phyloP scores from a whole-genome alignment of 805 yeast species.

The Wickerhamomyces silvicola region DNA sequence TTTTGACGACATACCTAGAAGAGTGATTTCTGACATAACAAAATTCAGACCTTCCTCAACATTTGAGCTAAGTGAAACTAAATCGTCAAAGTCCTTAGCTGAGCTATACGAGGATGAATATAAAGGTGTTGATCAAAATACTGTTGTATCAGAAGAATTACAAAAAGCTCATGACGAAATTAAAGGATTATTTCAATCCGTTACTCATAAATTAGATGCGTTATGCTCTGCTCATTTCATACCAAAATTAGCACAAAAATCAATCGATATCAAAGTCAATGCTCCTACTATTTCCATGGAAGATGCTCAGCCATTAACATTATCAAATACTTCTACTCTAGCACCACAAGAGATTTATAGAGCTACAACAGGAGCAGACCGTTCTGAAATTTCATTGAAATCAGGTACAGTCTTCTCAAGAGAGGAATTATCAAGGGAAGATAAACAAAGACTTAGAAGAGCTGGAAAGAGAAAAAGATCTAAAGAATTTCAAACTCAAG shows the following conservation, averaged over 20 bases:
- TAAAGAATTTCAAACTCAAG: conserved; percentile 36
- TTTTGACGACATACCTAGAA: conserved; percentile 79
- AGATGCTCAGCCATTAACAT: conserved; percentile 89
- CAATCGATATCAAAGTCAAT: conserved; percentile 76
- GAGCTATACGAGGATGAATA: conserved; percentile 88
- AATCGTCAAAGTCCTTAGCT: conserved; percentile 83
- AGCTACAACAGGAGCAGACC: conserved; percentile 36
- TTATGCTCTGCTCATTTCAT: conserved; percentile 90
- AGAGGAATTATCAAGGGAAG: conserved; percentile 77
- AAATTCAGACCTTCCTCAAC: conserved; percentile 48
- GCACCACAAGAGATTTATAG: conserved; percentile 94
- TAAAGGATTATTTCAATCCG: conserved; percentile 49
- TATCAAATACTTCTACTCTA: conserved; percentile 63
- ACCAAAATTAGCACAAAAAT: conserved; percentile 82
- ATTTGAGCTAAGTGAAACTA: conserved; percentile 72
- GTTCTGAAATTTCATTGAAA: conserved; percentile 60
- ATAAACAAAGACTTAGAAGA: conserved; percentile 80
- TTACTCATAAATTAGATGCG: conserved; percentile 75
- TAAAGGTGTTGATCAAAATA: conserved; percentile 40
- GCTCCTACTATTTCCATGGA: conserved; percentile 84
- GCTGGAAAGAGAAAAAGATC: conserved; percentile 78
- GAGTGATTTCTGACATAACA: conserved; percentile 60
- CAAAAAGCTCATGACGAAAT: conserved; percentile 76
- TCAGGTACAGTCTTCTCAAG: conserved; percentile 78
- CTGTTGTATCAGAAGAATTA: conserved; percentile 55